phyloP scores from a whole-genome alignment of 106 monocot genomes.

The Dendrobium chrysotoxum region DNA sequence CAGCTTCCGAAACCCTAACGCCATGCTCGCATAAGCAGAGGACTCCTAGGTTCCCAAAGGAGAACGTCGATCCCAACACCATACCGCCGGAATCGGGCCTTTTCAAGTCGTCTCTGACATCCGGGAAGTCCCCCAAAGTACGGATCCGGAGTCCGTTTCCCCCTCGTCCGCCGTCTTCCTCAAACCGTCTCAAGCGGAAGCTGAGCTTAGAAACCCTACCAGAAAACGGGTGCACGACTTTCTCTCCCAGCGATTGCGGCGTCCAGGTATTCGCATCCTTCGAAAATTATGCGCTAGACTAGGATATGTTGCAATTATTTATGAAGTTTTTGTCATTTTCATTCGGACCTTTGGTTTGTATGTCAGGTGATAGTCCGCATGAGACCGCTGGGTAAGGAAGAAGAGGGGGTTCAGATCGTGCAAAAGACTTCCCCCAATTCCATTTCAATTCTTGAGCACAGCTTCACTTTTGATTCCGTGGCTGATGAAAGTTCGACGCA shows the following conservation, averaged over 20 bases:
- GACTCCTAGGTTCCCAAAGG: slow-evolving; percentile 45
- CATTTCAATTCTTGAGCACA: slow-evolving; percentile 53
- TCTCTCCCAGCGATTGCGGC: slow-evolving; percentile 37
- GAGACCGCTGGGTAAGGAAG: slow-evolving; percentile 44
- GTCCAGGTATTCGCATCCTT: slow-evolving; percentile 42
- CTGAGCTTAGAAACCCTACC: slow-evolving; percentile 40
- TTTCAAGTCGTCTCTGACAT: slow-evolving; percentile 18
- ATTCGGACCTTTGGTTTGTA: neutral
- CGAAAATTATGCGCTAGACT: neutral
- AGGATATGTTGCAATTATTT: neutral
- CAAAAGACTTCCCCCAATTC: slow-evolving; percentile 48
- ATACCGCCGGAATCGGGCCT: slow-evolving; percentile 16
- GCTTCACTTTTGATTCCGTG: slow-evolving; percentile 78
- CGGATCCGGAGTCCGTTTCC: slow-evolving; percentile 61
- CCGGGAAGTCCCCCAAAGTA: slow-evolving; percentile 14
- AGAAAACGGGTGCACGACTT: slow-evolving; percentile 10
- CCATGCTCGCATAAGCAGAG: slow-evolving; percentile 31
- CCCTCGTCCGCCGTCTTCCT: slow-evolving; percentile 38
- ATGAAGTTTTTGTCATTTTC: neutral
- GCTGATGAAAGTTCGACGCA: slow-evolving; percentile 54
- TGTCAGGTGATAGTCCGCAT: slow-evolving; percentile 65
- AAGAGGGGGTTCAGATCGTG: slow-evolving; percentile 41
- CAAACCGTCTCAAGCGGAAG: slow-evolving; percentile 60
- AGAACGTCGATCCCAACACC: slow-evolving; percentile 68
- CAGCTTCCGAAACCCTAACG: slow-evolving; percentile 26